These are phyloP conservation scores for Parmelia sp. DNA, from an alignment of 495 filamentous ascomycete species.

Conservation along the genomic window DNA sequence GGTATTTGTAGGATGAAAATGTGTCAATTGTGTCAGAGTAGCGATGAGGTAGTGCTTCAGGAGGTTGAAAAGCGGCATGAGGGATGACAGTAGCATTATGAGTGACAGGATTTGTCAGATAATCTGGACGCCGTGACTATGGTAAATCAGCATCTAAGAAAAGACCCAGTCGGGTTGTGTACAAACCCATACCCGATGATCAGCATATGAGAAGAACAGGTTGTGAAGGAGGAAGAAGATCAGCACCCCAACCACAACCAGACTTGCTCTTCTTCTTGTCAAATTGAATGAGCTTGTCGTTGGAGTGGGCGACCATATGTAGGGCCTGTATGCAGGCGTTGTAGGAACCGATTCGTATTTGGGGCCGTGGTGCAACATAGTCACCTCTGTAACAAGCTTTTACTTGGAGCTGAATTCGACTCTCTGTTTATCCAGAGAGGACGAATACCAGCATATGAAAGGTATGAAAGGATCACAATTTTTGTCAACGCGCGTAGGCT, in stretches of 20 bases:
- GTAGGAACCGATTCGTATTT: constrained; percentile 2
- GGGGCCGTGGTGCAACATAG: background rate
- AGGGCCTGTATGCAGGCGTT: constrained; percentile 5
- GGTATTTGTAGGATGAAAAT: constrained; percentile 37
- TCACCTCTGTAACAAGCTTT: background rate
- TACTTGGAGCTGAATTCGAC: background rate
- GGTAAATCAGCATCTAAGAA: background rate
- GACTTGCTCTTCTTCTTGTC: constrained; percentile 10
- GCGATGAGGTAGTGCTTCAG: constrained; percentile 33
- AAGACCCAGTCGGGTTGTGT: background rate
- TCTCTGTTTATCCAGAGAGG: background rate
- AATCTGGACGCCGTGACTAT: constrained; percentile 24
- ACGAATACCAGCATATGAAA: background rate
- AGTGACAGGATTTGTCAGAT: constrained; percentile 18
- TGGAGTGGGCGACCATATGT: constrained; percentile 7
- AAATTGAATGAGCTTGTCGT: constrained; percentile 10
- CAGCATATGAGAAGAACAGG: background rate
- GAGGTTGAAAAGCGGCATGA: constrained; percentile 35
- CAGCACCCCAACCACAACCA: background rate
- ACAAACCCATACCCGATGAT: constrained; percentile 1
- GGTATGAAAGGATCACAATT: background rate
- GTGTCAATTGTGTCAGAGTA: constrained; percentile 34
- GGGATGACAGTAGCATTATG: constrained; percentile 28
- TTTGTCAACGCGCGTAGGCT: background rate
- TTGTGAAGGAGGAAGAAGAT: constrained; percentile 10